These are phyloP conservation scores for Silene noctiflora DNA, from an alignment of 179 eudicot species.

Conservation along the genomic window DNA sequence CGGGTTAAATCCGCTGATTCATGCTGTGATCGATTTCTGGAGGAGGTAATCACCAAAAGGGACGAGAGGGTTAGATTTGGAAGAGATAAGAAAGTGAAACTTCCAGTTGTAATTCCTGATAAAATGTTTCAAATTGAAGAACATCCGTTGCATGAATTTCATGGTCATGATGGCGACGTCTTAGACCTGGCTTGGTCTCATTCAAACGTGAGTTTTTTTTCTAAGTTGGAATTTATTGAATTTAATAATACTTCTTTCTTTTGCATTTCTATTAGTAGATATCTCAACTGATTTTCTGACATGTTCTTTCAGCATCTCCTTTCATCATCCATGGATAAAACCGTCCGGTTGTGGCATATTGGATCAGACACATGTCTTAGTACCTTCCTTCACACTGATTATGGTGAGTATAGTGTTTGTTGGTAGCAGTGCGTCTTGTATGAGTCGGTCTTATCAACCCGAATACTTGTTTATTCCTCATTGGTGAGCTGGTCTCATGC, in stretches of 20 bases:
- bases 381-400: slow-evolving; percentile 62
- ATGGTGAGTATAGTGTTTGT: slow-evolving; percentile 42
- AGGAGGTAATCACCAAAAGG: neutral
- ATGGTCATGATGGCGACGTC: slow-evolving; percentile 59
- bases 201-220: slow-evolving; percentile 52
- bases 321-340: slow-evolving; percentile 68
- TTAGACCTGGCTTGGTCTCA: slow-evolving; percentile 79
- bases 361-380: slow-evolving; percentile 50
- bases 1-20: slow-evolving; percentile 35
- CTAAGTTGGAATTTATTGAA: neutral
- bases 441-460: neutral
- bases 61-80: slow-evolving; percentile 14
- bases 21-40: slow-evolving; percentile 10
- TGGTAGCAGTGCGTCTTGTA: neutral
- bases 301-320: slow-evolving; percentile 57
- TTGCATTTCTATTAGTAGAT: neutral
- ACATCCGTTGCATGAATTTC: slow-evolving; percentile 55
- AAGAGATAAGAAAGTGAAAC: slow-evolving; percentile 24
- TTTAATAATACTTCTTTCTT: neutral
- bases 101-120: slow-evolving; percentile 50
- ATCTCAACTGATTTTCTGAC: neutral
- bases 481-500: no score
- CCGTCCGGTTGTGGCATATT: slow-evolving; percentile 71
- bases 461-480: neutral
- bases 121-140: slow-evolving; percentile 56